Conservation (phyloP, 2,329 filamentous ascomycete genomes). For the Chaetomium olivaceum region DNA sequence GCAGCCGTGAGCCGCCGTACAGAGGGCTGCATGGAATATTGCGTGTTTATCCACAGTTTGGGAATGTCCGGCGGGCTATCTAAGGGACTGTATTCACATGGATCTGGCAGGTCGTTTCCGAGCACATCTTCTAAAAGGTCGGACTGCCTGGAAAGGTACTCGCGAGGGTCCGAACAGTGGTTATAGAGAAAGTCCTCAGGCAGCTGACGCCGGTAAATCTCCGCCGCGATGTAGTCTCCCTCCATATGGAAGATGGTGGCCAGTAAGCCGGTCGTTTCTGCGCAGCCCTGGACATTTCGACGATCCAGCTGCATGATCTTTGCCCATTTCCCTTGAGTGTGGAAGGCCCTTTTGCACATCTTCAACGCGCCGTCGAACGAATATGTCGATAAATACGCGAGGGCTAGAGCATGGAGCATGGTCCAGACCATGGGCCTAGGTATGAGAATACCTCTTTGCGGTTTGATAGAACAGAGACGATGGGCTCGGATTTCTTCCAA, state of each 20-base stretch:
- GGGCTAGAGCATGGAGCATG: background rate
- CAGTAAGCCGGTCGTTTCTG: background rate
- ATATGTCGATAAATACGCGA: background rate
- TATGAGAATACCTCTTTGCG: background rate
- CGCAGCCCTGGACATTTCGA: background rate
- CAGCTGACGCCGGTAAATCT: conserved; percentile 7
- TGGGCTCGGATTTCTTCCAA: background rate
- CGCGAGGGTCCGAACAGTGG: background rate
- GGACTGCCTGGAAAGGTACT: background rate
- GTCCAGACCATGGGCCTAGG: background rate
- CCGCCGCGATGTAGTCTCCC: conserved; percentile 3
- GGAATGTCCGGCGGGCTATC: background rate
- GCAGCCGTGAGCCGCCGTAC: background rate
- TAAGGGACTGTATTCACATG: background rate
- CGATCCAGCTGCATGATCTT: background rate
- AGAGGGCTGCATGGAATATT: background rate
- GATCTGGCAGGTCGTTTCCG: background rate
- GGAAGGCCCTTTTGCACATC: background rate
- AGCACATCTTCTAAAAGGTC: background rate
- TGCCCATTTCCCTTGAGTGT: background rate
- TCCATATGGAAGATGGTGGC: conserved; percentile 5
- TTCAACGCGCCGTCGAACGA: background rate
- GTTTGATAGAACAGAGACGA: background rate
- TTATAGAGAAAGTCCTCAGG: background rate
- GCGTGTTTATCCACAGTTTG: background rate